Conservation (phyloP, 129 eudicot species). For the Cynara cardunculus region DNA sequence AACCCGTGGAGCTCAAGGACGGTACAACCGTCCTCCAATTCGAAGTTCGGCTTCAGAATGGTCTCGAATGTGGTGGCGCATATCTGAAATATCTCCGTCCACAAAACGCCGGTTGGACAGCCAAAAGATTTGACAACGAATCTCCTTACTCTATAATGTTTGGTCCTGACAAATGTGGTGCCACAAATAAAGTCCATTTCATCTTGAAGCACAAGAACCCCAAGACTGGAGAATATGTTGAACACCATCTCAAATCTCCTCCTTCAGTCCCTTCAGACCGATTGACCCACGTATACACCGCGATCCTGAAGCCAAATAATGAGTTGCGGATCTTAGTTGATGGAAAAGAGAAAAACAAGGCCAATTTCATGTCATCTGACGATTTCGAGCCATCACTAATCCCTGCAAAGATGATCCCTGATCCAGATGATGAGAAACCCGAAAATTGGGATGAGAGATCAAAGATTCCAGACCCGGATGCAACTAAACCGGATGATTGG, state of each 20-base stretch:
- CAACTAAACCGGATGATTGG: constrained; percentile 75
- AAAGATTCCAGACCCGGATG: constrained; percentile 68
- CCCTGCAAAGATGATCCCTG: constrained; percentile 66
- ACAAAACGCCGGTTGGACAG: constrained; percentile 69
- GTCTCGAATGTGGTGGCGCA: constrained; percentile 86
- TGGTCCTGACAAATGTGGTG: constrained; percentile 82
- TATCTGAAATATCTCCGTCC: constrained; percentile 74
- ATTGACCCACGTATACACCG: constrained; percentile 67
- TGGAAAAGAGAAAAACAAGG: constrained; percentile 77
- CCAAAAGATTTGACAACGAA: constrained; percentile 68
- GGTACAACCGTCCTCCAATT: constrained; percentile 56
- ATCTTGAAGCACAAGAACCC: constrained; percentile 77
- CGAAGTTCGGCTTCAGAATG: constrained; percentile 70
- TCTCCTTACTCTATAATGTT: constrained; percentile 79
- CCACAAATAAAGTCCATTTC: constrained; percentile 79
- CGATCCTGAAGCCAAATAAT: constrained; percentile 60
- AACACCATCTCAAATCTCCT: constrained; percentile 69
- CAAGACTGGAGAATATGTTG: constrained; percentile 62
- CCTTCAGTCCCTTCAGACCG: constrained; percentile 78
- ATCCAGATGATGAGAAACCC: constrained; percentile 79
- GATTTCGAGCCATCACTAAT: constrained; percentile 73
- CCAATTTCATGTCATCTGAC: constrained; percentile 47
- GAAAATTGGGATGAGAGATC: constrained; percentile 81
- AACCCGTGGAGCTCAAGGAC: constrained; percentile 53
- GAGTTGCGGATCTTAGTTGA: constrained; percentile 56